These are phyloP conservation scores for Trametes versicolor DNA, from an alignment of 1,284 basidiomycete genomes.

Conservation along the genomic window DNA sequence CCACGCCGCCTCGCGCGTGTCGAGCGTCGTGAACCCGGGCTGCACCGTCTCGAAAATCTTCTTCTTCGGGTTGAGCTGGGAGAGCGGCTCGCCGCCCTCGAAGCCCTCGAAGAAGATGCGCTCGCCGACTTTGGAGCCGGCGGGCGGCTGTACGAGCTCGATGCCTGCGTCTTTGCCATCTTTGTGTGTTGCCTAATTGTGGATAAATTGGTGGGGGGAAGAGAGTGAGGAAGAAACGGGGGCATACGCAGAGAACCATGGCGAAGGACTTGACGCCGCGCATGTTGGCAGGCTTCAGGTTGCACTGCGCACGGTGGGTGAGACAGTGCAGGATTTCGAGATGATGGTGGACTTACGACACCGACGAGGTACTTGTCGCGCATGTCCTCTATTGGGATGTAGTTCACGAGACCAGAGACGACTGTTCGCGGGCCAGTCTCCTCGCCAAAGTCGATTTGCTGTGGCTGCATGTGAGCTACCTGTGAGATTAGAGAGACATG, in stretches of 20 bases:
- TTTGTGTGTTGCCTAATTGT: constrained; percentile 80
- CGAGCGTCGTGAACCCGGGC: constrained; percentile 90
- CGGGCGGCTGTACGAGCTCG: constrained; percentile 89
- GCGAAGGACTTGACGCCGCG: constrained; percentile 96
- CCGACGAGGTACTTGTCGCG: constrained; percentile 86
- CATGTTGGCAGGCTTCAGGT: constrained; percentile 96
- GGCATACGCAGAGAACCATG: constrained; percentile 91
- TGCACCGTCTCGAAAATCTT: constrained; percentile 97
- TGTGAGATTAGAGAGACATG: too few species aligned
- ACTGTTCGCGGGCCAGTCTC: constrained; percentile 93
- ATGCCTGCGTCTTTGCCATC: constrained; percentile 93
- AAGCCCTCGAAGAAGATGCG: constrained; percentile 94
- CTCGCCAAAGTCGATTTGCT: constrained; percentile 96
- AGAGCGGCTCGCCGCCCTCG: constrained; percentile 78
- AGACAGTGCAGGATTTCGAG: constrained; percentile 14
- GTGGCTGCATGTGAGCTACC: not conserved
- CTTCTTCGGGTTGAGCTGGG: constrained; percentile 95
- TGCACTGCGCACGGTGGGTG: constrained; percentile 64
- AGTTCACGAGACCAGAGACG: constrained; percentile 94
- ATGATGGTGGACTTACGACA: constrained; percentile 64
- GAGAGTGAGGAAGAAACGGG: not conserved
- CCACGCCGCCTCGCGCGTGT: constrained; percentile 91
- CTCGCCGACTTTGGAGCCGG: constrained; percentile 89
- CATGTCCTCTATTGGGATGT: constrained; percentile 95
- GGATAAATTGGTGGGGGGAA: not conserved